A percentile compares a stretch with the other conserved stretches of the same genome.
phyloP scores from a whole-genome alignment of 257 asterid genomes.

The Solanum chiquidenum region DNA sequence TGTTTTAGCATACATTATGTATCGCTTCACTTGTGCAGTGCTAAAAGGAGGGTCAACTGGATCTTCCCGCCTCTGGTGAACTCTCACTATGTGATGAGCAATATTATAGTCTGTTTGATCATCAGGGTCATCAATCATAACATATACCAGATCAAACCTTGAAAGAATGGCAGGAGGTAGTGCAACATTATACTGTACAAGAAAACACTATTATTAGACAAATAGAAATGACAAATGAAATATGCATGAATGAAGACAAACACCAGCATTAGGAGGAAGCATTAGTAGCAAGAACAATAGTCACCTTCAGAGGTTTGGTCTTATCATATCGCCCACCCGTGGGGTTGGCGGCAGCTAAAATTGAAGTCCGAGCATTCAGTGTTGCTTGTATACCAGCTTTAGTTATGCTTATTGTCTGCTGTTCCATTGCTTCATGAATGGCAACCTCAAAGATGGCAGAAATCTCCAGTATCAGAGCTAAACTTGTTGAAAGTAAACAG shows the following conservation, averaged over 20 bases:
- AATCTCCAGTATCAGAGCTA: neutral
- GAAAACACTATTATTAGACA: neutral
- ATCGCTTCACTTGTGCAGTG: constrained; percentile 79
- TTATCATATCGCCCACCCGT: constrained; percentile 98
- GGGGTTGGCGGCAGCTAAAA: constrained; percentile 98
- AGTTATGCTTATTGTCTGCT: constrained; percentile 97
- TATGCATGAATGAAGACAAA: neutral
- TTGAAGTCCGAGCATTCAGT: constrained; percentile 92
- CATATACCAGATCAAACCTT: constrained; percentile 93
- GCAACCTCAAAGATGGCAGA: constrained; percentile 57
- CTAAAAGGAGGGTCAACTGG: constrained; percentile 82
- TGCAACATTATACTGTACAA: constrained; percentile 90
- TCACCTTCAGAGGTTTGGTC: constrained; percentile 92
- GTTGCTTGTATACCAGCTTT: constrained; percentile 99
- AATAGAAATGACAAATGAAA: neutral
- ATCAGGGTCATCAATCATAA: constrained; percentile 98
- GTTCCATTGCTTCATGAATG: constrained; percentile 99
- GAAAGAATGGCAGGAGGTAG: constrained; percentile 99
- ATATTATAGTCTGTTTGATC: constrained; percentile 89
- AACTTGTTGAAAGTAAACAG: neutral
- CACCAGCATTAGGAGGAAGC: neutral
- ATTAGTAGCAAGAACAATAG: neutral
- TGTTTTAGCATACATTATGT: constrained; percentile 80
- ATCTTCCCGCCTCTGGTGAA: constrained; percentile 76
- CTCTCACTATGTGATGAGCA: constrained; percentile 90